Evolutionary conservation across 2,329 filamentous ascomycete genomes (phyloP).

Genomic region (Cladobotryum protrusum): DNA sequence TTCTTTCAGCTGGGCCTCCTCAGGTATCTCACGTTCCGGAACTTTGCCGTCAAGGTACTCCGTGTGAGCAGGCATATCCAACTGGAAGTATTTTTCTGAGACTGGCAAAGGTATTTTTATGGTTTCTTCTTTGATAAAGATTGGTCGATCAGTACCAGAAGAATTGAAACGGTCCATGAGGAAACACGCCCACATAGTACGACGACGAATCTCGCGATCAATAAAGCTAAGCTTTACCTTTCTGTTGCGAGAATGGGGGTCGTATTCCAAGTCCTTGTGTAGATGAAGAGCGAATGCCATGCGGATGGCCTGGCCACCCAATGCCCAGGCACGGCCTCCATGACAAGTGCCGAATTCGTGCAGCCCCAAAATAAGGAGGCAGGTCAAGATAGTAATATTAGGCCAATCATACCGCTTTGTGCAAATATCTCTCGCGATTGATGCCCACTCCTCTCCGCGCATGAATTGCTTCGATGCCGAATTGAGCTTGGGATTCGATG

Average conservation of each 20-base stretch:
- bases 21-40: slow-evolving; percentile 53
- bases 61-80: slow-evolving; percentile 84
- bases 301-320: slow-evolving; percentile 88
- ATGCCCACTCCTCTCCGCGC: slow-evolving; percentile 86
- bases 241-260: slow-evolving; percentile 60
- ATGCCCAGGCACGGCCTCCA: slow-evolving; percentile 90
- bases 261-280: slow-evolving; percentile 83
- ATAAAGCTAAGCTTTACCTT: slow-evolving; percentile 73
- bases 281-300: slow-evolving; percentile 96
- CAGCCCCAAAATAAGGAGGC: slow-evolving; percentile 78
- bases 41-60: slow-evolving; percentile 72
- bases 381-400: slow-evolving; percentile 92
- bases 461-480: slow-evolving; percentile 69
- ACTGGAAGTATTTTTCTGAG: slow-evolving; percentile 81
- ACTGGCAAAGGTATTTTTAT: slow-evolving; percentile 86
- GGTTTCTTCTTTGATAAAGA: slow-evolving; percentile 84
- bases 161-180: slow-evolving; percentile 98
- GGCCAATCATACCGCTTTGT: slow-evolving; percentile 86
- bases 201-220: slow-evolving; percentile 83
- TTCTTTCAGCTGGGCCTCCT: slow-evolving; percentile 59
- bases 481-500: slow-evolving; percentile 74
- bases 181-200: slow-evolving; percentile 98
- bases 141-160: slow-evolving; percentile 85
- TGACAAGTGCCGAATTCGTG: slow-evolving; percentile 98
- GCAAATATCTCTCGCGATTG: slow-evolving; percentile 78